phyloP scores from a whole-genome alignment of 345 rosid species.

The Camelina hispida region DNA sequence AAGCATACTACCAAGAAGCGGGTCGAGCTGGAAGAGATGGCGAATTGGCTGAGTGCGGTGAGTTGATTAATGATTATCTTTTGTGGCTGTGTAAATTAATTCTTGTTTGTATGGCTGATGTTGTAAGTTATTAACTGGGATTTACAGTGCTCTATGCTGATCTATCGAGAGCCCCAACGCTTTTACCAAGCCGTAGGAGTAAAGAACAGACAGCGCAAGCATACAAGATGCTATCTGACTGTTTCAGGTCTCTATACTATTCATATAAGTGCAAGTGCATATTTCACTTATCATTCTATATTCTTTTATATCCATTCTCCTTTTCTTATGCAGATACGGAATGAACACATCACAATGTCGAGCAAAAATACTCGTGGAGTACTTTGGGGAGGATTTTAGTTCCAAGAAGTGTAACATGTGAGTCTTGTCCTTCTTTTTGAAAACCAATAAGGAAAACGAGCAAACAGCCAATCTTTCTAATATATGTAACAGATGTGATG shows the following conservation, averaged over 20 bases:
- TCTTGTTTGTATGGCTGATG: constrained; percentile 17
- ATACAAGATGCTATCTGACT: constrained; percentile 78
- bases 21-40: constrained; percentile 99
- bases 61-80: constrained; percentile 33
- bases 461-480: background rate
- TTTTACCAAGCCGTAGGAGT: constrained; percentile 74
- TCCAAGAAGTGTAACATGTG: constrained; percentile 70
- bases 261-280: constrained; percentile 10
- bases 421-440: constrained; percentile 23
- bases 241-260: constrained; percentile 60
- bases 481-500: constrained; percentile 69
- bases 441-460: background rate
- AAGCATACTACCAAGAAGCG: constrained; percentile 97
- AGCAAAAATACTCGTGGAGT: constrained; percentile 74
- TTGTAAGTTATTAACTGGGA: constrained; percentile 2
- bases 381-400: constrained; percentile 80
- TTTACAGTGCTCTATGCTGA: constrained; percentile 75
- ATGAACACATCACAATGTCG: constrained; percentile 87
- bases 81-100: background rate
- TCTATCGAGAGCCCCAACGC: constrained; percentile 69
- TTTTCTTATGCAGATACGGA: constrained; percentile 67
- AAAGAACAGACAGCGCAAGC: constrained; percentile 73
- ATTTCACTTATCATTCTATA: background rate
- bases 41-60: constrained; percentile 79
- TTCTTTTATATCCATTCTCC: constrained; percentile 7